These are phyloP conservation scores for Syzygium aqueum DNA, from an alignment of 345 rosid species.

Conservation along the genomic window DNA sequence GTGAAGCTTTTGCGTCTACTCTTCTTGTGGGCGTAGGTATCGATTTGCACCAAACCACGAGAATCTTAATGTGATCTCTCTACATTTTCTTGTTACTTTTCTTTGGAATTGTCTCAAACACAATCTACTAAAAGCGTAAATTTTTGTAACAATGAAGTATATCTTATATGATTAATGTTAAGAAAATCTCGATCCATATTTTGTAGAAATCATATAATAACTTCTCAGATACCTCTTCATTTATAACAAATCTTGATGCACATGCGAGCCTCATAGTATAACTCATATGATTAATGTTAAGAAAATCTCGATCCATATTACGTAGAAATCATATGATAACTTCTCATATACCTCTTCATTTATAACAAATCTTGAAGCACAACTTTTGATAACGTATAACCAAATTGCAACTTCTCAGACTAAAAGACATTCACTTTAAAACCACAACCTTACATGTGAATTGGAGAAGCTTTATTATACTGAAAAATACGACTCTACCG, in stretches of 20 bases:
- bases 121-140: no score
- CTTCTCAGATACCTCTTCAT: neutral
- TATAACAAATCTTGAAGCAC: neutral
- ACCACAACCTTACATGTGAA: neutral
- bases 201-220: no score
- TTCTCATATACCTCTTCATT: neutral
- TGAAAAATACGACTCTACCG: neutral
- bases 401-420: neutral
- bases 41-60: no score
- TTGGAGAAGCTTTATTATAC: neutral
- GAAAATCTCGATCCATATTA: neutral
- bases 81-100: neutral
- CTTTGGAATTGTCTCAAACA: no score
- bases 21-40: no score
- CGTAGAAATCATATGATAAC: neutral
- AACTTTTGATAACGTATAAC: neutral
- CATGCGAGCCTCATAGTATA: neutral
- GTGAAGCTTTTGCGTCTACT: no score
- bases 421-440: neutral
- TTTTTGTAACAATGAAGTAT: no score
- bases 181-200: neutral
- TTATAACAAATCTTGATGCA: neutral
- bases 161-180: neutral
- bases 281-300: neutral
- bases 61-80: no score